These are phyloP conservation scores for Albugo laibachii DNA, from an alignment of 352 stramenopile species.

Conservation along the genomic window DNA sequence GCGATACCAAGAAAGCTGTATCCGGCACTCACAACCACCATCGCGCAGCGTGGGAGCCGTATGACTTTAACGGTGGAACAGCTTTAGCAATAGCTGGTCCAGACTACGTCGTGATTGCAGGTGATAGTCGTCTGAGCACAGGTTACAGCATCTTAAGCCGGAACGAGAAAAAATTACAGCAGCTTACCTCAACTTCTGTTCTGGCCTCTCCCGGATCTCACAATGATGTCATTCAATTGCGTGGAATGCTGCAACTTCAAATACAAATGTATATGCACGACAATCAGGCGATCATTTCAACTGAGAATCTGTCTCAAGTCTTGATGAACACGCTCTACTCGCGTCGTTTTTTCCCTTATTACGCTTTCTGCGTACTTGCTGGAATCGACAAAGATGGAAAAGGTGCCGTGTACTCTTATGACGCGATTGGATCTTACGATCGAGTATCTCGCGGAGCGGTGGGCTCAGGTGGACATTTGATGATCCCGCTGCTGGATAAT, in stretches of 20 bases:
- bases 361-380: constrained; percentile 95
- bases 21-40: constrained; percentile 10
- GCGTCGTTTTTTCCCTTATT: constrained; percentile 98
- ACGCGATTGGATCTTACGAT: constrained; percentile 89
- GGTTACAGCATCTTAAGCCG: constrained; percentile 95
- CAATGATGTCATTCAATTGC: constrained; percentile 76
- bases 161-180: constrained; percentile 82
- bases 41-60: constrained; percentile 52
- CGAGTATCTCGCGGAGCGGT: constrained; percentile 49
- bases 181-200: constrained; percentile 47
- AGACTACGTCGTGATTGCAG: constrained; percentile 93
- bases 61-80: constrained; percentile 75
- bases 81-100: constrained; percentile 85
- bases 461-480: constrained; percentile 88
- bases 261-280: constrained; percentile 87
- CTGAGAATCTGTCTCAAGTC: constrained; percentile 88
- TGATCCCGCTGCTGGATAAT: constrained; percentile 98
- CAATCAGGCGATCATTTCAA: constrained; percentile 87
- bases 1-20: too few relatives aligned
- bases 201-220: constrained; percentile 62
- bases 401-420: constrained; percentile 95
- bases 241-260: constrained; percentile 48
- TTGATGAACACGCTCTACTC: constrained; percentile 97
- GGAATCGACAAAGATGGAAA: constrained; percentile 93
- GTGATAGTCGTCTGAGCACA: constrained; percentile 89